A percentile compares a stretch with the other conserved stretches of the same genome.
These are phyloP conservation scores for Speleostelium caveatum DNA, from an alignment of 78 protist genomes.

Conservation along the genomic window DNA sequence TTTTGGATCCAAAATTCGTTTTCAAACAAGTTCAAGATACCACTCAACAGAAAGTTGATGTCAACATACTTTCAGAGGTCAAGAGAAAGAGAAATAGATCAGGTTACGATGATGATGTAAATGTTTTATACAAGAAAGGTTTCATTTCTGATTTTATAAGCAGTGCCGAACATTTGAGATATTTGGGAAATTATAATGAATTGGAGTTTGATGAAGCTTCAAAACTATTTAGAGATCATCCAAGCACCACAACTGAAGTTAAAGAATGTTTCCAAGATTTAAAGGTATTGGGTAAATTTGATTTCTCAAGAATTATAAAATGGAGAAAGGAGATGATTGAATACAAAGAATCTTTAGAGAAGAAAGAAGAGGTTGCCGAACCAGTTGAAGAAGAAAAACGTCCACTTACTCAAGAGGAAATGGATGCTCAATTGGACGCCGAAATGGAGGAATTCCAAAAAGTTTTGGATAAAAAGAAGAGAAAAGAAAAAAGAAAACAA, in stretches of 20 bases:
- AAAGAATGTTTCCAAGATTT: constrained; percentile 79
- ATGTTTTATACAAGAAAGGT: not conserved
- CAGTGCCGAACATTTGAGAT: constrained; percentile 49
- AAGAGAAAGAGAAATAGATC: constrained; percentile 30
- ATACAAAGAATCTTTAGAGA: constrained; percentile 2
- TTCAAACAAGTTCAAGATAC: constrained; percentile 84
- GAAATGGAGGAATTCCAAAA: not conserved
- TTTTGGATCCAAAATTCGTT: constrained; percentile 93
- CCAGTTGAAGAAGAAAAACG: constrained; percentile 9
- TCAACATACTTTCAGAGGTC: constrained; percentile 14
- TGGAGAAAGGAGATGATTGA: constrained; percentile 86
- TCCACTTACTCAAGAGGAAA: constrained; percentile 15
- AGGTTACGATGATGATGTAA: constrained; percentile 86
- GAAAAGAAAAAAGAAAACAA: constrained; percentile 38
- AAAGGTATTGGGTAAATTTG: constrained; percentile 89
- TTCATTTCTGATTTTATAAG: constrained; percentile 70
- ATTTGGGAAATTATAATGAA: constrained; percentile 41
- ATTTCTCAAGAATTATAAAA: constrained; percentile 80
- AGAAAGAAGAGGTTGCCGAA: not conserved
- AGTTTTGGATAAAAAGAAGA: constrained; percentile 23
- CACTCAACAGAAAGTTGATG: not conserved
- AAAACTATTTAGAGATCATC: constrained; percentile 64
- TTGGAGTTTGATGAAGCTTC: constrained; percentile 80
- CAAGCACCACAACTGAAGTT: constrained; percentile 89
- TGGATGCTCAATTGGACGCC: constrained; percentile 33